Percentiles rank a stretch among this genome's conserved stretches.
Conservation (phyloP, 2,329 filamentous ascomycete genomes). For the Dothiorella sarmentorum region DNA sequence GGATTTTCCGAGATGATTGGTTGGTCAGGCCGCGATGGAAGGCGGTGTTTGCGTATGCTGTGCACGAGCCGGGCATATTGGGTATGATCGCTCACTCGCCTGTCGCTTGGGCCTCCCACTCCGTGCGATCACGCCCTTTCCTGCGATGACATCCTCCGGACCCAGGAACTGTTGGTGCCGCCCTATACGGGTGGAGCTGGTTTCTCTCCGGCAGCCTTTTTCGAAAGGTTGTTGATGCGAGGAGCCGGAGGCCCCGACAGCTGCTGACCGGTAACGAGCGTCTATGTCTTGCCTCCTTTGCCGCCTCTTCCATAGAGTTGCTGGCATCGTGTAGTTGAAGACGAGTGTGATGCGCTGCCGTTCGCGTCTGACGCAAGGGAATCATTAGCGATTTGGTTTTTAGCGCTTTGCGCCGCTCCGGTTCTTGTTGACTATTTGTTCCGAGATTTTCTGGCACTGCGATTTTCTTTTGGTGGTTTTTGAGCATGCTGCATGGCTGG, state of each 20-base stretch:
- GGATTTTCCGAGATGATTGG: conserved; percentile 5
- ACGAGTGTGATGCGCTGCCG: conserved; percentile 32
- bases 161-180: conserved; percentile 36
- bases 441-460: conserved; percentile 21
- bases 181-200: conserved; percentile 22
- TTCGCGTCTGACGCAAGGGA: conserved; percentile 20
- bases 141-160: conserved; percentile 36
- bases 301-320: not conserved
- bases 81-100: conserved; percentile 44
- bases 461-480: conserved; percentile 7
- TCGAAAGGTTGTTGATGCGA: not conserved
- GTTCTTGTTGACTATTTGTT: conserved; percentile 33
- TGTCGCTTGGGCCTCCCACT: conserved; percentile 25
- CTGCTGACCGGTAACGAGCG: conserved; percentile 43
- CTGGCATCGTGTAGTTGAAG: conserved; percentile 23
- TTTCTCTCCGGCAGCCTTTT: conserved; percentile 16
- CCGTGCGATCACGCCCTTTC: conserved; percentile 29
- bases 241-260: conserved; percentile 24
- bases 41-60: conserved; percentile 17
- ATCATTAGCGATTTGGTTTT: conserved; percentile 38
- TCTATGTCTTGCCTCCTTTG: conserved; percentile 35
- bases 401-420: conserved; percentile 32
- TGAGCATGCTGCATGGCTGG: conserved; percentile 5
- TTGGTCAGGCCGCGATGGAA: not conserved
- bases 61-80: conserved; percentile 41